Evolutionary conservation across 345 rosid species (phyloP), one percentile per base, ranked within the genome.

Genomic region (Pugionium dolabratum): DNA sequence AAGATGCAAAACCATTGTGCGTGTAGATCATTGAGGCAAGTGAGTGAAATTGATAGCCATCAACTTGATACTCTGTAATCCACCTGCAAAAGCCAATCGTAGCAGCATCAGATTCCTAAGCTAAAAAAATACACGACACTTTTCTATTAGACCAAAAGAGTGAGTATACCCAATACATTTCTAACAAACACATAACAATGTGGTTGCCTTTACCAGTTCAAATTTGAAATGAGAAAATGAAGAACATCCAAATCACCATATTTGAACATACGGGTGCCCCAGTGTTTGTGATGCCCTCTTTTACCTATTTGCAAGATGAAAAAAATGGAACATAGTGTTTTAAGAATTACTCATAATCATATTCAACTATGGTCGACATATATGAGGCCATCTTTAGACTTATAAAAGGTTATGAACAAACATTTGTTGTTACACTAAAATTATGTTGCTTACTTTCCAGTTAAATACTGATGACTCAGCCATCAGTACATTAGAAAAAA

Each of bases 261-360:
- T 75, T 88, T 93, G 83, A 83, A 93, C 97, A 93, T 93, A 72
- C 98, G 82, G 56, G 98, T 93, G 55, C 96, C 98, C 98, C 98
- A 93, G 78, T 80, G 79, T 68, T 86, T 93, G 85, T 93, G 98
- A 73, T 85, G 84, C 33, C 98, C 98, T 54, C 97, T 83, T 81
- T 90, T 93, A 73, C 98, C 98, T 93, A 72, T 51, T 58, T 54
- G 8, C 65, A 48, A 11, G 29, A 67, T 9, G 29, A 55, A 78
- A 71, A 42, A 62, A n/a, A n/a, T 9, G 63, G 57, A 54, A 47
- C 60, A 67, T 6, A 29, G 30, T 26, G 64, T 32, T 54, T 45
- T 59, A 45, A 51, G 62, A 43, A n/a, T n/a, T n/a, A n/a, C n/a
- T n/a, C 31, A 42, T 0, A 28, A 50, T 43, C 62, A 53, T 53